A percentile compares a stretch with the other conserved stretches of the same genome.
phyloP scores from a whole-genome alignment of 257 asterid genomes.

The Osmanthus fragrans region DNA sequence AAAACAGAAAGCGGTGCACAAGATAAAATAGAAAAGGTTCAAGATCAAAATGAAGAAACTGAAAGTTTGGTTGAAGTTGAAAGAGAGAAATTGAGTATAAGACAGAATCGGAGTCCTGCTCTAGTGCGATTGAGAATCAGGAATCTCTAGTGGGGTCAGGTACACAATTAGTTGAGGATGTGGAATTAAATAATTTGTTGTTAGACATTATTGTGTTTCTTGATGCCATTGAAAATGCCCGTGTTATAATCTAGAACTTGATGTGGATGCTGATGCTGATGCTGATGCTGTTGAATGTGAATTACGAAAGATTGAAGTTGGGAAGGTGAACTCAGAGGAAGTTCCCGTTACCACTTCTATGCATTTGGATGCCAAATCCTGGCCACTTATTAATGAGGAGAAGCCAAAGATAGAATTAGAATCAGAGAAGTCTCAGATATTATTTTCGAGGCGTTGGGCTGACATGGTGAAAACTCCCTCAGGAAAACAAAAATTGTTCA shows the following conservation, averaged over 20 bases:
- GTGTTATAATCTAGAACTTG: not conserved
- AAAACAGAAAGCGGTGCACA: not conserved
- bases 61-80: not conserved
- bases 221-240: slow-evolving; percentile 13
- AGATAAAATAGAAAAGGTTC: not conserved
- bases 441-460: too few relatives aligned
- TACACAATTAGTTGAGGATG: slow-evolving; percentile 23
- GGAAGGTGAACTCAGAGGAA: slow-evolving; percentile 15
- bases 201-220: not conserved
- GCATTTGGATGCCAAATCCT: not conserved
- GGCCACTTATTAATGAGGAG: slow-evolving; percentile 25
- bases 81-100: not conserved
- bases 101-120: slow-evolving; percentile 20
- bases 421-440: not conserved
- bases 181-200: slow-evolving; percentile 9
- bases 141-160: slow-evolving; percentile 26
- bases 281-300: slow-evolving; percentile 5
- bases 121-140: slow-evolving; percentile 26
- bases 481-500: too few relatives aligned
- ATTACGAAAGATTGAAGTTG: slow-evolving; percentile 13
- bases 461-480: too few relatives aligned
- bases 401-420: slow-evolving; percentile 2
- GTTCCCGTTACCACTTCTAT: slow-evolving; percentile 20
- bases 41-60: not conserved
- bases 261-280: too few relatives aligned